A percentile compares a stretch with the other conserved stretches of the same genome.
phyloP scores from a whole-genome alignment of 805 yeast genomes.

The Starmerella sirachaensis region DNA sequence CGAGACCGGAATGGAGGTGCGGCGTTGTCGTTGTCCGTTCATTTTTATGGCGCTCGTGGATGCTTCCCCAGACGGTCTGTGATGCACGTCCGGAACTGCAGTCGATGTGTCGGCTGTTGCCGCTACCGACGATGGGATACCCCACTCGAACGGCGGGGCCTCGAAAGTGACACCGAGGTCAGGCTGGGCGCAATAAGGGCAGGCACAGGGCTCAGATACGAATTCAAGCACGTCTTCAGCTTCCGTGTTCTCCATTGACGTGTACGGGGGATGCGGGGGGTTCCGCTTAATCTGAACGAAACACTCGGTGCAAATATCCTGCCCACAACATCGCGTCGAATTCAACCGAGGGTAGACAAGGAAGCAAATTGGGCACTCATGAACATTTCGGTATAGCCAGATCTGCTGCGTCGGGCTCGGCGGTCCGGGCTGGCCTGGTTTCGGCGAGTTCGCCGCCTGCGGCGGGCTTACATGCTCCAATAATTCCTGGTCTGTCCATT shows the following conservation, averaged over 20 bases:
- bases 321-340: slow-evolving; percentile 75
- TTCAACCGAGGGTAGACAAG: slow-evolving; percentile 73
- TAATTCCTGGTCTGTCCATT: slow-evolving; percentile 63
- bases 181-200: slow-evolving; percentile 87
- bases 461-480: slow-evolving; percentile 21
- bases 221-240: slow-evolving; percentile 30
- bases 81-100: not conserved
- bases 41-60: not conserved
- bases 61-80: not conserved
- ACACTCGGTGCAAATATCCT: slow-evolving; percentile 91
- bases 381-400: slow-evolving; percentile 50
- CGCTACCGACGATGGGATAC: slow-evolving; percentile 20
- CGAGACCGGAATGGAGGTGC: slow-evolving; percentile 28
- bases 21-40: slow-evolving; percentile 1
- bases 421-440: slow-evolving; percentile 14
- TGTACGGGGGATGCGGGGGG: slow-evolving; percentile 91
- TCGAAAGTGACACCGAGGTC: slow-evolving; percentile 74
- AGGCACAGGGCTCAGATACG: slow-evolving; percentile 75
- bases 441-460: slow-evolving; percentile 3
- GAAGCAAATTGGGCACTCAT: slow-evolving; percentile 93
- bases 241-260: slow-evolving; percentile 37
- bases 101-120: slow-evolving; percentile 1
- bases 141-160: slow-evolving; percentile 49
- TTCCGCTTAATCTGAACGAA: slow-evolving; percentile 87
- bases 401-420: slow-evolving; percentile 29